Evolutionary conservation across 805 yeast genomes (phyloP), one percentile per base, ranked within the genome.

Genomic region (Metschnikowia cubensis): DNA sequence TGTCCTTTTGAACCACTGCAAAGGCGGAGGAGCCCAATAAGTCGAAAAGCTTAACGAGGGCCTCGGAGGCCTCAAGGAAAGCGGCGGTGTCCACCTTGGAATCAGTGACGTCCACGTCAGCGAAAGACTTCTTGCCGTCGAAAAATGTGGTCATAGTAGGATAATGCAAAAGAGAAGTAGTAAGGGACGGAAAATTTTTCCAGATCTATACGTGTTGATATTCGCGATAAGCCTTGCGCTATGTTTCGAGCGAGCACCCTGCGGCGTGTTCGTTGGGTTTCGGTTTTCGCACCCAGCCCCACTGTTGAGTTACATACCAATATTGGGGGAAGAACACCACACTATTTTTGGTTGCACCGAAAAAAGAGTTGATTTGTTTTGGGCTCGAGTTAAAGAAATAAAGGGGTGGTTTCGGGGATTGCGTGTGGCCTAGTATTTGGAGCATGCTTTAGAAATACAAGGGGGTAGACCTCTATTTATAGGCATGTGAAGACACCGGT

Each of bases 1-100:
- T 84, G 67, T 89, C 97, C 57, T 77, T 85, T 66, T 88, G 95
- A 50, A 89, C 96, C 37, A 87, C 89, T 14, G 82, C 67, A 61
- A 89, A 89, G 13, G 96, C 96, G 32, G 94, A 74, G 18, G 94
- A 86, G 21, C 95, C 96, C 56, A 89, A 75, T 43, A 89, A 74
- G 66, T 89, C 94, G 66, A 89, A 90, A 54, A 90, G 75, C 67
- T 85, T 83, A 59, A 89, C 89, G 52, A 89, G 74, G 10, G 95
- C 84, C 70, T 85, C 94, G 17, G 94, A 75, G 13, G 97, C 96
- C 63, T 83, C 89, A 55, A 89, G 76, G 62, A 89, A 89, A 60
- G 82, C 83, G 17, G 83, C 71, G 15, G 97, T 89, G 60, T 84
- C 74, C 63, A 89, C 75, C 67, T 87, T 82, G 50, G 75, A 75